Percentiles rank a stretch among this genome's conserved stretches.
These are phyloP conservation scores for Ligustrum vulgare DNA, from an alignment of 257 asterid genomes.

Conservation along the genomic window DNA sequence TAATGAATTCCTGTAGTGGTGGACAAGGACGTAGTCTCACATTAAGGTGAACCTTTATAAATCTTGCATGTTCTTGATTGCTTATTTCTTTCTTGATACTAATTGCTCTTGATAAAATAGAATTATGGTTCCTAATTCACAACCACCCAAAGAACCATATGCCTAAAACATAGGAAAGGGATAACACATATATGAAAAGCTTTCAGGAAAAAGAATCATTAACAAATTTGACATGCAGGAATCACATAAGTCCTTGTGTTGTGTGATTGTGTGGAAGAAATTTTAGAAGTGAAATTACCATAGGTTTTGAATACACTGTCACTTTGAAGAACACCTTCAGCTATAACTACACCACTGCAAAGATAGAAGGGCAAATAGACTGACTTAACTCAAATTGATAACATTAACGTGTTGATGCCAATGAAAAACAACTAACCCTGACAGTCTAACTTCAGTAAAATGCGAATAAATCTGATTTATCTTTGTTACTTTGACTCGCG, in stretches of 20 bases:
- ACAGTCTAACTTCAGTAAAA: background rate
- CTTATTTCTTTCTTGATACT: no score
- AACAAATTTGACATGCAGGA: background rate
- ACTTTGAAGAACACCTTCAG: conserved; percentile 69
- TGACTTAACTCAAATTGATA: conserved; percentile 4
- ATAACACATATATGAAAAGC: background rate
- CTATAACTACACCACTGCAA: conserved; percentile 94
- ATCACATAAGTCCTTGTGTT: background rate
- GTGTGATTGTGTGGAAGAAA: background rate
- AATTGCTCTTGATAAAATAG: no score
- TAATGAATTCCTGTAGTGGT: no score
- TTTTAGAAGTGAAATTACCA: conserved; percentile 45
- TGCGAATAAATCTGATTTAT: background rate
- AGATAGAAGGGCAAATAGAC: conserved; percentile 24
- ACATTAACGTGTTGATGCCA: conserved; percentile 1
- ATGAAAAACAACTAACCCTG: background rate
- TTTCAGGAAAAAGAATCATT: background rate
- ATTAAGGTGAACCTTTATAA: no score
- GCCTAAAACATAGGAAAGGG: background rate
- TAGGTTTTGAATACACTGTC: conserved; percentile 55
- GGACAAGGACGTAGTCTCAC: no score
- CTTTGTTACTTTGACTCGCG: background rate
- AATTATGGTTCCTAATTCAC: no score
- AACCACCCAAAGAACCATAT: background rate
- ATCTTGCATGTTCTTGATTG: no score